These are phyloP conservation scores for Beauveria pseudobassiana DNA, from an alignment of 2,329 filamentous ascomycete species.

Conservation along the genomic window DNA sequence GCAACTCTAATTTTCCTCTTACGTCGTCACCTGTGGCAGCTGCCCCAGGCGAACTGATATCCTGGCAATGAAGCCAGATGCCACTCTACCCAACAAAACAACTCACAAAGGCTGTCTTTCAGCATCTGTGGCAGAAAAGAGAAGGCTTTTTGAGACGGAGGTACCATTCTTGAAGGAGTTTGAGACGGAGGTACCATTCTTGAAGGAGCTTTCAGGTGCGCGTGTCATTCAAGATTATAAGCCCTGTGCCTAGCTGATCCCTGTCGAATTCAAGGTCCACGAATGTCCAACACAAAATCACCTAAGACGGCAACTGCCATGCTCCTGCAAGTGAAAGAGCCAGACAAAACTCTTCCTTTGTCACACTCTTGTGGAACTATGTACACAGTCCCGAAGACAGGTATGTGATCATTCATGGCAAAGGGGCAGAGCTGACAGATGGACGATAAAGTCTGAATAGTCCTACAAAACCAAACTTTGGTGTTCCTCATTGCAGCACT, in stretches of 20 bases:
- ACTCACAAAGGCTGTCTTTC: neutral
- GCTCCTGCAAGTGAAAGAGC: neutral
- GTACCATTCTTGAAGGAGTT: constrained; percentile 5
- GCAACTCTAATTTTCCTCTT: neutral
- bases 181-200: constrained; percentile 6
- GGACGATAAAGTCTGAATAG: neutral
- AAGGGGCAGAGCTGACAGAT: neutral
- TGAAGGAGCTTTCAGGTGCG: neutral
- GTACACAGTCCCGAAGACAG: neutral
- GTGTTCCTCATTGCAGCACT: neutral
- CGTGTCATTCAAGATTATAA: neutral
- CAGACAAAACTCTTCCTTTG: neutral
- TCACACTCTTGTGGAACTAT: neutral
- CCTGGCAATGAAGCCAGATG: neutral
- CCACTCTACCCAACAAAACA: neutral
- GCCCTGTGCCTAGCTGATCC: neutral
- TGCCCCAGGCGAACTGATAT: neutral
- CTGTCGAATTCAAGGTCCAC: neutral
- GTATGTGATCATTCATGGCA: neutral
- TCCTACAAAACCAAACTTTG: neutral
- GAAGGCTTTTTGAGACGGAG: constrained; percentile 18
- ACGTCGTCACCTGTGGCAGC: neutral
- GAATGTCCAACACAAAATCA: neutral
- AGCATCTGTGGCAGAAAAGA: constrained; percentile 18
- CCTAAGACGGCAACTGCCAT: neutral